Evolutionary conservation across 805 yeast species (phyloP).

Genomic region (Starmerella geochares): DNA sequence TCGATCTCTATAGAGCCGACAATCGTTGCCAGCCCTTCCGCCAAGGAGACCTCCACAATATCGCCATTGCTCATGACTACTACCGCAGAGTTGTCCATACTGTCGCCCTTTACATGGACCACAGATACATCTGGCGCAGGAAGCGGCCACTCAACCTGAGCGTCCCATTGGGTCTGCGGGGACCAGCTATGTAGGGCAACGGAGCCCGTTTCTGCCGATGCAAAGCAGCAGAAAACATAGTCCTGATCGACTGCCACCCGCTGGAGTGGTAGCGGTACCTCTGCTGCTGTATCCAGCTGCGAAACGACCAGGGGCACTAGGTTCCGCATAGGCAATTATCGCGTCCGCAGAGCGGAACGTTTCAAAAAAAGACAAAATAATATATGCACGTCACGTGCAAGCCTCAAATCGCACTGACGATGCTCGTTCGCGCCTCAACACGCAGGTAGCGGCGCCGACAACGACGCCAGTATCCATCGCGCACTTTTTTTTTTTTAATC

Average conservation of each 20-base stretch:
- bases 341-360: neutral
- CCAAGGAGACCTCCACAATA: slow-evolving; percentile 41
- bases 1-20: slow-evolving; percentile 80
- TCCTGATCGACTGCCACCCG: slow-evolving; percentile 14
- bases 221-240: slow-evolving; percentile 12
- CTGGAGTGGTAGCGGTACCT: slow-evolving; percentile 13
- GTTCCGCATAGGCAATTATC: slow-evolving; percentile 14
- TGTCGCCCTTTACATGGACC: slow-evolving; percentile 13
- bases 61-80: slow-evolving; percentile 70
- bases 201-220: neutral
- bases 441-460: no score
- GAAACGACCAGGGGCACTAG: slow-evolving; percentile 19
- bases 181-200: slow-evolving; percentile 18
- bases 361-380: neutral
- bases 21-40: slow-evolving; percentile 45
- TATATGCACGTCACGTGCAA: neutral
- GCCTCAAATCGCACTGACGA: no score
- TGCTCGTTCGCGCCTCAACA: no score
- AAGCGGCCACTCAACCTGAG: slow-evolving; percentile 13
- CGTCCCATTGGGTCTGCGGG: slow-evolving; percentile 12
- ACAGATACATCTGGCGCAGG: neutral
- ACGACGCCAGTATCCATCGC: no score
- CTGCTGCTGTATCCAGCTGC: slow-evolving; percentile 10
- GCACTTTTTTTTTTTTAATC: no score
- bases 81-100: slow-evolving; percentile 43